Conservation (phyloP, 2,329 filamentous ascomycete species). For the Lasiodiplodia hormozganensis region DNA sequence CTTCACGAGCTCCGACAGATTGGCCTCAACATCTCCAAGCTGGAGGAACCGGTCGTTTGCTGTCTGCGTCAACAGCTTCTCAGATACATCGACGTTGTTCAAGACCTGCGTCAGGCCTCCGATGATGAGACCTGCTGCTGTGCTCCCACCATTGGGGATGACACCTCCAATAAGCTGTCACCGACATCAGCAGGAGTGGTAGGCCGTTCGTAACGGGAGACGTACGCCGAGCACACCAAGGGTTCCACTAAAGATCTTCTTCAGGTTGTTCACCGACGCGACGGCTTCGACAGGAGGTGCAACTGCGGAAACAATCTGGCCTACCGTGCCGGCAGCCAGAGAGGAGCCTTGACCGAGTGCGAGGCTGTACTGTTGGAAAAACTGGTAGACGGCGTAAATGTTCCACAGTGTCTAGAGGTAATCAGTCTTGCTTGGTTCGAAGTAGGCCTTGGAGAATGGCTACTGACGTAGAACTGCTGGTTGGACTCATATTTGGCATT, state of each 20-base stretch:
- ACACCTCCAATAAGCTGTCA: conserved; percentile 11
- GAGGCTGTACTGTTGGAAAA: conserved; percentile 14
- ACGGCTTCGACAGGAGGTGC: conserved; percentile 8
- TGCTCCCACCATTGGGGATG: conserved; percentile 9
- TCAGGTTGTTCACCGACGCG: conserved; percentile 7
- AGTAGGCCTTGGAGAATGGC: background rate
- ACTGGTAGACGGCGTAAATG: conserved; percentile 13
- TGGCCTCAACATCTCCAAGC: conserved; percentile 6
- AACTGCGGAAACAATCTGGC: conserved; percentile 13
- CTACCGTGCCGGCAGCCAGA: conserved; percentile 2
- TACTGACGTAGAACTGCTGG: conserved; percentile 14
- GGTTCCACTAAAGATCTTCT: conserved; percentile 11
- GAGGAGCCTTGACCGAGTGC: background rate
- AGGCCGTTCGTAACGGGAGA: background rate
- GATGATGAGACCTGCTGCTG: conserved; percentile 13
- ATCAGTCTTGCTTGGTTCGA: background rate
- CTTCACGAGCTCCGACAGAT: conserved; percentile 9
- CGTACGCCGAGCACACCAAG: conserved; percentile 10
- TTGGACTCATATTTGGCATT: conserved; percentile 7
- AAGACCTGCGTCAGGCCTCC: conserved; percentile 9
- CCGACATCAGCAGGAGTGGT: background rate
- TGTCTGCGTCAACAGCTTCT: conserved; percentile 14
- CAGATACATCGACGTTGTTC: conserved; percentile 17
- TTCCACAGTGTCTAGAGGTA: conserved; percentile 4
- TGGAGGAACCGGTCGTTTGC: conserved; percentile 12